Conservation (phyloP, 768 basidiomycete species). For the Leccinum disarticulatum region DNA sequence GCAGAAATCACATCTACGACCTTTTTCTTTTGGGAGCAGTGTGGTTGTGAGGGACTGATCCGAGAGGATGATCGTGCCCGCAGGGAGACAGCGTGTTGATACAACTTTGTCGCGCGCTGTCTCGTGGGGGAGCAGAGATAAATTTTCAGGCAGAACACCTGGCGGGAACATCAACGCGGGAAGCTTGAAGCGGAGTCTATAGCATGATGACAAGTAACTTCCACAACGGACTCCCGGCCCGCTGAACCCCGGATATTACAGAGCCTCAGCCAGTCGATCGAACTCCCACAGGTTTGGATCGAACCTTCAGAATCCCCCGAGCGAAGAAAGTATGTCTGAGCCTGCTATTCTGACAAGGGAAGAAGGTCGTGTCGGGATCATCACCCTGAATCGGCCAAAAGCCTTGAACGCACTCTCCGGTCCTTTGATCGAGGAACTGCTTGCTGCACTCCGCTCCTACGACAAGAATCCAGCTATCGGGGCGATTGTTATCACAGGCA, state of each 20-base stretch:
- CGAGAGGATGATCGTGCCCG: constrained; percentile 52
- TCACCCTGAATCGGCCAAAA: constrained; percentile 85
- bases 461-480: constrained; percentile 71
- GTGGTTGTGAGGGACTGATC: constrained; percentile 45
- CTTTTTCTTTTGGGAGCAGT: constrained; percentile 57
- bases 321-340: constrained; percentile 21
- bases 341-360: constrained; percentile 22
- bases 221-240: neutral
- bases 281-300: neutral
- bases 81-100: constrained; percentile 36
- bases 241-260: neutral
- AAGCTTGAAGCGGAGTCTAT: neutral
- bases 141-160: constrained; percentile 5
- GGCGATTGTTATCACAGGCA: constrained; percentile 90
- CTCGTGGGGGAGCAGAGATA: constrained; percentile 42
- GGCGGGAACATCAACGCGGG: constrained; percentile 9
- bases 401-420: constrained; percentile 82
- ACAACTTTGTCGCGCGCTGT: constrained; percentile 53
- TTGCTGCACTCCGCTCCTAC: constrained; percentile 64
- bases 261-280: no score
- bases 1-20: constrained; percentile 67
- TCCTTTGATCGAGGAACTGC: constrained; percentile 78
- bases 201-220: neutral
- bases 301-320: neutral
- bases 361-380: constrained; percentile 40